Evolutionary conservation across 345 rosid genomes (phyloP).

Genomic region (Sonneratia caseolaris): DNA sequence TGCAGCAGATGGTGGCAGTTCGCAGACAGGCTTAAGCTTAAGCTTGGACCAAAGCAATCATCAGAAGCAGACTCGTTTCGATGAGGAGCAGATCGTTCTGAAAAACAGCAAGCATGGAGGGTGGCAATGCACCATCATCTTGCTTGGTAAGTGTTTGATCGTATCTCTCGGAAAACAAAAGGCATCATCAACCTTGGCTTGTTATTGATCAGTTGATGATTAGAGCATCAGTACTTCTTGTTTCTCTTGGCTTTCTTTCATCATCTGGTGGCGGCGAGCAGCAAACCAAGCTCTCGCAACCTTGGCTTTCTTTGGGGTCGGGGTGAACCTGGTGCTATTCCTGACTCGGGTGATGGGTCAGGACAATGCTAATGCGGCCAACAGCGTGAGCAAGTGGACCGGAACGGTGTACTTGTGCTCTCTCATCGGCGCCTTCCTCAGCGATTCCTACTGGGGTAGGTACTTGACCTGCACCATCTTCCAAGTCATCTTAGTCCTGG

Average conservation of each 20-base stretch:
- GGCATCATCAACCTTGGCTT: neutral
- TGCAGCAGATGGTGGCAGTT: neutral
- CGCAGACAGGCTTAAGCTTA: neutral
- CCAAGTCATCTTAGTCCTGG: constrained; percentile 15
- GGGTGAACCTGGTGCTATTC: constrained; percentile 18
- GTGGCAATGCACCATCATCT: constrained; percentile 14
- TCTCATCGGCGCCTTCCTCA: constrained; percentile 16
- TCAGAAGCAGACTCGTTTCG: neutral
- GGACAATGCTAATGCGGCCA: constrained; percentile 14
- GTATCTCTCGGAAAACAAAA: neutral
- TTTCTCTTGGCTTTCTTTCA: neutral
- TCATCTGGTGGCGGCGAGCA: neutral
- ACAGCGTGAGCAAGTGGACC: constrained; percentile 19
- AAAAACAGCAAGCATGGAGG: constrained; percentile 9
- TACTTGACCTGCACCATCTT: constrained; percentile 19
- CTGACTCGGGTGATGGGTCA: constrained; percentile 11
- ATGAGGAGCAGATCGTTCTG: neutral
- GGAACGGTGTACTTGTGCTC: constrained; percentile 17
- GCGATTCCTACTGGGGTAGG: constrained; percentile 17
- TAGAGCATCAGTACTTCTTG: neutral
- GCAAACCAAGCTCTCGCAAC: constrained; percentile 17
- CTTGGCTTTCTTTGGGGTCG: constrained; percentile 17
- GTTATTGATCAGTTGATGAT: neutral
- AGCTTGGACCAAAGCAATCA: neutral
- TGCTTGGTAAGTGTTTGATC: constrained; percentile 10